These are phyloP conservation scores for Trichoderma simmonsii DNA, from an alignment of 2,329 filamentous ascomycete species.

Conservation along the genomic window DNA sequence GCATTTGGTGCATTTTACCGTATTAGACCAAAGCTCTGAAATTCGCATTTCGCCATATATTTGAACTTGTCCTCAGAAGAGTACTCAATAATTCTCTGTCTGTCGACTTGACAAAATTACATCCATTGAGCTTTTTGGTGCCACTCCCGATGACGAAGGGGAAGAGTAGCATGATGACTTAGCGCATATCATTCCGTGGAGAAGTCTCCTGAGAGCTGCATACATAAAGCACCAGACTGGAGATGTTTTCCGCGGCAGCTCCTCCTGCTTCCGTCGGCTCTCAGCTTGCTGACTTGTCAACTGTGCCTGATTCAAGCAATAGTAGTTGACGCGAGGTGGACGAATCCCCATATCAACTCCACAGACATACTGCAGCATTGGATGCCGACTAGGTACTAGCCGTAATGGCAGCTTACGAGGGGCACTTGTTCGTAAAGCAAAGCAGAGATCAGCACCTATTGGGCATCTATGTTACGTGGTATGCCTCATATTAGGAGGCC, in stretches of 20 bases:
- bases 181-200: not conserved
- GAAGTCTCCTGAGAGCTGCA: not conserved
- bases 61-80: not conserved
- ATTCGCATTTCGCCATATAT: not conserved
- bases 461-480: not conserved
- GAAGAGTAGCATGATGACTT: not conserved
- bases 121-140: not conserved
- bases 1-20: not conserved
- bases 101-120: not conserved
- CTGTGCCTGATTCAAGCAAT: not conserved
- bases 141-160: not conserved
- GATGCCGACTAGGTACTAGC: not conserved
- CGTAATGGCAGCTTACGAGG: not conserved
- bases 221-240: not conserved
- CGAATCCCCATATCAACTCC: not conserved
- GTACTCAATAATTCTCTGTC: not conserved
- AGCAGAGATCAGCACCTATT: not conserved
- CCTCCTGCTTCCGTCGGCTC: not conserved
- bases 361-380: not conserved
- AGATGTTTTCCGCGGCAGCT: not conserved
- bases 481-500: slow-evolving; percentile 2
- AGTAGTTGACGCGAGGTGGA: not conserved
- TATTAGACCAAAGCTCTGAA: not conserved
- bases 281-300: not conserved
- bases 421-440: not conserved